phyloP scores from a whole-genome alignment of 106 monocot genomes.

The Narthecium ossifragum region DNA sequence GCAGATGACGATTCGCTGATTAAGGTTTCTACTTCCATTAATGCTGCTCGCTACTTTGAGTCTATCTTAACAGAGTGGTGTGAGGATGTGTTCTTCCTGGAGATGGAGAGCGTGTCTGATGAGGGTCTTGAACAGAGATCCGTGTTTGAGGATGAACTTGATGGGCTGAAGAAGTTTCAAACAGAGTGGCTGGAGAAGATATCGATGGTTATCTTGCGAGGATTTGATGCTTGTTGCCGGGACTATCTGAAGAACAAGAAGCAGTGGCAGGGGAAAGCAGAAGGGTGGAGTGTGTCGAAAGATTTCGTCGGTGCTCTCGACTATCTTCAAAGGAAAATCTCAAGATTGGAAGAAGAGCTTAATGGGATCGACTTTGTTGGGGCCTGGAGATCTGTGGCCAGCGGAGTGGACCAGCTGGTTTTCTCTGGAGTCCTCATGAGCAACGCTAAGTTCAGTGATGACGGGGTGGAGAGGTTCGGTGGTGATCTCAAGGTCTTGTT shows the following conservation, averaged over 20 bases:
- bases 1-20: slow-evolving; percentile 89
- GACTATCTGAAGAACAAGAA: slow-evolving; percentile 86
- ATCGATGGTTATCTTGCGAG: slow-evolving; percentile 66
- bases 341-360: slow-evolving; percentile 47
- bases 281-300: slow-evolving; percentile 32
- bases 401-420: slow-evolving; percentile 55
- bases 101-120: slow-evolving; percentile 39
- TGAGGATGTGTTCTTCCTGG: slow-evolving; percentile 87
- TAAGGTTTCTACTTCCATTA: slow-evolving; percentile 68
- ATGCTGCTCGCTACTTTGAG: slow-evolving; percentile 60
- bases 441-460: slow-evolving; percentile 47
- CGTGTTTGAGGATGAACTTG: slow-evolving; percentile 61
- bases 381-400: slow-evolving; percentile 71
- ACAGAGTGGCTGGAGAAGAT: slow-evolving; percentile 74
- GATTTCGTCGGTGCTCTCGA: slow-evolving; percentile 58
- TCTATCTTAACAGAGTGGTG: slow-evolving; percentile 74
- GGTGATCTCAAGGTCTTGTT: slow-evolving; percentile 60
- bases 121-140: slow-evolving; percentile 7
- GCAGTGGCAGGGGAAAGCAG: slow-evolving; percentile 79
- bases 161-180: slow-evolving; percentile 34
- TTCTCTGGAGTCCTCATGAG: slow-evolving; percentile 43
- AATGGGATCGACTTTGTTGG: slow-evolving; percentile 63
- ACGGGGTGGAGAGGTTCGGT: slow-evolving; percentile 52
- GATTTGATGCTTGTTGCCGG: slow-evolving; percentile 66
- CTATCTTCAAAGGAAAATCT: slow-evolving; percentile 71